Conservation (phyloP, 148 eudicot genomes). For the Fagopyrum tataricum region DNA sequence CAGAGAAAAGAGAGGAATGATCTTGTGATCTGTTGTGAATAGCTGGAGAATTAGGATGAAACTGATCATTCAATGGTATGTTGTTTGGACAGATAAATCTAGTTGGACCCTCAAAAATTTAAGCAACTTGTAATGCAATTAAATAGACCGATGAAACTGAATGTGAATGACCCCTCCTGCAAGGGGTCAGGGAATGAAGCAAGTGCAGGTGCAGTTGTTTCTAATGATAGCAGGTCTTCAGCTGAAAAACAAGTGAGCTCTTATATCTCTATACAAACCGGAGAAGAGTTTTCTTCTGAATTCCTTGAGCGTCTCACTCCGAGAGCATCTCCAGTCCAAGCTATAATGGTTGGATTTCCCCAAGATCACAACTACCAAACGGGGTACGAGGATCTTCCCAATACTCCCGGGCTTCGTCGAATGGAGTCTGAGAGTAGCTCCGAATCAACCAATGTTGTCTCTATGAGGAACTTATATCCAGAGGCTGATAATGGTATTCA, state of each 20-base stretch:
- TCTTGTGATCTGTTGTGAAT: background rate
- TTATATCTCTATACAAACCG: conserved; percentile 51
- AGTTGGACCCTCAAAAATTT: background rate
- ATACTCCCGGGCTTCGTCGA: conserved; percentile 57
- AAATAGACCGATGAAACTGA: conserved; percentile 33
- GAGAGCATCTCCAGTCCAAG: conserved; percentile 27
- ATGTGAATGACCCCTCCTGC: conserved; percentile 26
- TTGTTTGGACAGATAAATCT: background rate
- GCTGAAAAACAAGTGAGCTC: conserved; percentile 34
- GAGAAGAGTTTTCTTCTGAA: conserved; percentile 65
- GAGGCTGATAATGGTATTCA: conserved; percentile 33
- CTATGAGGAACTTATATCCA: conserved; percentile 45
- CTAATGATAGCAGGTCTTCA: conserved; percentile 23
- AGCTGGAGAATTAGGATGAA: background rate
- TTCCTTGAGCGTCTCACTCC: conserved; percentile 54
- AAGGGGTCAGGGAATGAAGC: conserved; percentile 30
- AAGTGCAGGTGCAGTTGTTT: conserved; percentile 11
- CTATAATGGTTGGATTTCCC: conserved; percentile 25
- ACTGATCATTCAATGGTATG: background rate
- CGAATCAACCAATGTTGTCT: conserved; percentile 40
- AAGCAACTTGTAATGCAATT: no score
- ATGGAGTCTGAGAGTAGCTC: conserved; percentile 68
- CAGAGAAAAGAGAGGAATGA: background rate
- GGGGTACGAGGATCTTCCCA: conserved; percentile 54
- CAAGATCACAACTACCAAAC: conserved; percentile 33